Evolutionary conservation across 1,139 yeast species (phyloP), one percentile per base, ranked within the genome.

Genomic region (Chernovozyma sophiae-reginae): DNA sequence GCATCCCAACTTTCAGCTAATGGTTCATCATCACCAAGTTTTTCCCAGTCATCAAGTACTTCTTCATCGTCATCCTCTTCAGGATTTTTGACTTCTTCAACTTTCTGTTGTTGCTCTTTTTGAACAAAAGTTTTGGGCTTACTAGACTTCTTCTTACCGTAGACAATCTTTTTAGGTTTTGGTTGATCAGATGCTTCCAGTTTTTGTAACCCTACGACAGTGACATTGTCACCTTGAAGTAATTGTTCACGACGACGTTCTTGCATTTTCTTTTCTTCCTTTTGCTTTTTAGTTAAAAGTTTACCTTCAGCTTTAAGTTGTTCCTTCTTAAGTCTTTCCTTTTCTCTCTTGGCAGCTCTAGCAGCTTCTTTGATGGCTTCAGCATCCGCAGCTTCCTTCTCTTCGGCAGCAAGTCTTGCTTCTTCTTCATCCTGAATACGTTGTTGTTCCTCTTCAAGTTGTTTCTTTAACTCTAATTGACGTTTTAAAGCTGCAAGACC

Each of bases 261-360:
- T 54, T 82, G 79, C 33, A 82, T 64, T 41, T 81, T 86, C 69
- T 86, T 85, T 58, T 89, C 96, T 62, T 90, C 97, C 64, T 86
- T 87, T 69, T 92, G 98, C 59, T 90, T 92, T 69, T 86, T 92
- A 42, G 97, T 86, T 57, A 85, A 63, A 40, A 78, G 74, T 52
- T 84, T 92, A 54, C 99, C 99, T 62, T 90, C 96, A 19, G 96
- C 95, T 66, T 86, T 86, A 60, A 84, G 70, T 61, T 80, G 84
- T 52, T 83, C 92, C 51, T 73, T 79, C 70, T 83, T 77, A 55
- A 81, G 78, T 64, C 78, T 86, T 54, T 83, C 94, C 55, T 82
- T 92, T 55, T 86, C 96, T 60, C 80, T 87, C 68, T 81, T 86
- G 32, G 74, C 76, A 42, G 77, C 82, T 58, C 72, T 75, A 38